phyloP scores from a whole-genome alignment of 768 basidiomycete genomes.

The Pleurotus tuoliensis region DNA sequence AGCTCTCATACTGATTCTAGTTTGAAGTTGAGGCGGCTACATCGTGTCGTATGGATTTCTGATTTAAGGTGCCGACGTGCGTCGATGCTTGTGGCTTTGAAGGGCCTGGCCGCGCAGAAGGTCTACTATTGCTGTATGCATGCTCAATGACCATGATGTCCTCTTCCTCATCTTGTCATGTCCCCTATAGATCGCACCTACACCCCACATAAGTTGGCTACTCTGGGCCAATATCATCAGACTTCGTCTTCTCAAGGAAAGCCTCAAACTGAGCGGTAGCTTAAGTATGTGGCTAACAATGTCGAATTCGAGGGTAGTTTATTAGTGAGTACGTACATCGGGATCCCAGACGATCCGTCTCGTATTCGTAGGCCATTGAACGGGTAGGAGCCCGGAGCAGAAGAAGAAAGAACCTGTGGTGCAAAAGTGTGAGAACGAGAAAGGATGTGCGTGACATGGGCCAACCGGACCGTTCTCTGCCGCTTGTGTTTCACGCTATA shows the following conservation, averaged over 20 bases:
- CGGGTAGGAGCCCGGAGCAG: too few species aligned
- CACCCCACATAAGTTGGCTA: background rate
- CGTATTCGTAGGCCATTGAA: background rate
- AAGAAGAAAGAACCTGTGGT: too few species aligned
- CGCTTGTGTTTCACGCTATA: too few species aligned
- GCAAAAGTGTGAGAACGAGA: too few species aligned
- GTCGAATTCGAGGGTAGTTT: background rate
- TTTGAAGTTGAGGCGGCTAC: background rate
- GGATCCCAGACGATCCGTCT: constrained; percentile 12
- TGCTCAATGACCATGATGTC: background rate
- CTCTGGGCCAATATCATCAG: constrained; percentile 13
- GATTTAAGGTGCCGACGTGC: too few species aligned
- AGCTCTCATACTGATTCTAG: background rate
- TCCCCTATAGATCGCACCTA: background rate
- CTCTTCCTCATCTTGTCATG: background rate
- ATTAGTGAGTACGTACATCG: constrained; percentile 9
- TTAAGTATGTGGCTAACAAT: background rate
- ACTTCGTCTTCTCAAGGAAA: constrained; percentile 19
- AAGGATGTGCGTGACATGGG: too few species aligned
- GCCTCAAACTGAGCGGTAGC: constrained; percentile 16
- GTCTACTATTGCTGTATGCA: background rate
- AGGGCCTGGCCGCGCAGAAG: constrained; percentile 2
- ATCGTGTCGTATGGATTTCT: background rate
- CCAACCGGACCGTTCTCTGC: too few species aligned
- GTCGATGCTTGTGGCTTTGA: background rate